Base-by-base conservation (phyloP, 768 basidiomycete species). In the Pleurotus platypus region DNA sequence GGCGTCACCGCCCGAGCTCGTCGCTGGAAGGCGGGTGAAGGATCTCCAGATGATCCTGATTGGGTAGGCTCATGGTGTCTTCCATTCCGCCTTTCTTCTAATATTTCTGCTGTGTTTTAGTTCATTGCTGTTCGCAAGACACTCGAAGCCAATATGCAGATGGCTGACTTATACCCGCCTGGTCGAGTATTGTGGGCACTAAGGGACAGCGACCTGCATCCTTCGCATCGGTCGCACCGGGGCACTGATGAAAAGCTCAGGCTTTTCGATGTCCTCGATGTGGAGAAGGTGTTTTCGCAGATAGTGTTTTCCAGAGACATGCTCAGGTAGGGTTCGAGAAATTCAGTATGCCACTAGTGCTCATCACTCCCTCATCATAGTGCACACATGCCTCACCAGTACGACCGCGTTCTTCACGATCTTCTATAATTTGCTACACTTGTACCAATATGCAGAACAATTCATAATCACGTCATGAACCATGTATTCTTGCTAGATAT, bases 281-380 rank as follows among this genome's bases (percentile, higher is more conserved):
- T 86, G 12, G 86, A 91, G 70, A 79, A 81, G 62, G 87, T 90
- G 46, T 94, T 92, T 66, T 79, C 78, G 13, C 90, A 93, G 69
- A 83, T 93, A 57, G 81, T 92, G 5, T 93, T 93, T 70, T 83
- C 90, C 35, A 78, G 78, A 67, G 87, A 90, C 66, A 93, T 94
- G 92, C 74, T 94, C 59, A 86, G 83, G 89, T 87, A 60, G 37
- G 80, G 9, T 11, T 35, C 2, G 8, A 72, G 8, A 12, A 49
- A 3, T 42, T 55, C 16, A 42, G 57, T 38, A 56, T 35, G 22
- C 30, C 20, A 8, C 35, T 16, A 35, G 30, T 57, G 6, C 61
- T 65, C 40, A 58, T 39, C 11, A 18, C 13, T 48, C 5, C 38
- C 49, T 5, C 48, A 27, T 43, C 42, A 20, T 61, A 87, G 86